A percentile compares a stretch with the other conserved stretches of the same genome.
phyloP scores from a whole-genome alignment of 129 eudicot genomes.

The Tagetes patula region DNA sequence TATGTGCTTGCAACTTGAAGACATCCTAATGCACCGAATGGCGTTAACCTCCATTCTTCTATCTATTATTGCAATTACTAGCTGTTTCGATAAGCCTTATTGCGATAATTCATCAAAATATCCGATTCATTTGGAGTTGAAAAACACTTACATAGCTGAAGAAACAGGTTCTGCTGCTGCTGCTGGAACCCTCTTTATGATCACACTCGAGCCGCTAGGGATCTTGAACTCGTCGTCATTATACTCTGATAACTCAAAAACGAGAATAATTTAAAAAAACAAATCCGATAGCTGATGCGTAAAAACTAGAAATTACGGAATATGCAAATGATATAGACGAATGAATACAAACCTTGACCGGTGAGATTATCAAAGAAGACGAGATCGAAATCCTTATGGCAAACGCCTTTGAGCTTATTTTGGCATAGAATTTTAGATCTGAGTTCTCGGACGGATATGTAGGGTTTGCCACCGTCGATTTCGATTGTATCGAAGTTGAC shows the following conservation, averaged over 20 bases:
- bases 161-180: slow-evolving; percentile 34
- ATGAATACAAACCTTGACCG: slow-evolving; percentile 49
- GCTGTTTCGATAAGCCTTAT: neutral
- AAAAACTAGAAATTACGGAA: neutral
- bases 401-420: slow-evolving; percentile 41
- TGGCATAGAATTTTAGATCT: slow-evolving; percentile 44
- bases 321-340: neutral
- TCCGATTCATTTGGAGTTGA: neutral
- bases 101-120: slow-evolving; percentile 8
- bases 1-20: neutral
- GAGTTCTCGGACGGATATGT: slow-evolving; percentile 55
- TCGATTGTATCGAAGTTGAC: slow-evolving; percentile 56
- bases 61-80: neutral
- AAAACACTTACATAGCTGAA: slow-evolving; percentile 50
- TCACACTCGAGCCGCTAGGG: slow-evolving; percentile 84
- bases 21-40: neutral
- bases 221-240: slow-evolving; percentile 56
- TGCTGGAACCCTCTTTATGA: slow-evolving; percentile 84
- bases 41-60: neutral
- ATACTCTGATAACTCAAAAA: slow-evolving; percentile 45
- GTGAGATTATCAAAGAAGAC: slow-evolving; percentile 62
- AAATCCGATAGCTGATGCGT: slow-evolving; percentile 1
- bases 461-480: slow-evolving; percentile 49
- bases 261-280: neutral
- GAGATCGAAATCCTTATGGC: slow-evolving; percentile 66